phyloP scores from a whole-genome alignment of 2,329 filamentous ascomycete genomes.

The Eutypa lata region DNA sequence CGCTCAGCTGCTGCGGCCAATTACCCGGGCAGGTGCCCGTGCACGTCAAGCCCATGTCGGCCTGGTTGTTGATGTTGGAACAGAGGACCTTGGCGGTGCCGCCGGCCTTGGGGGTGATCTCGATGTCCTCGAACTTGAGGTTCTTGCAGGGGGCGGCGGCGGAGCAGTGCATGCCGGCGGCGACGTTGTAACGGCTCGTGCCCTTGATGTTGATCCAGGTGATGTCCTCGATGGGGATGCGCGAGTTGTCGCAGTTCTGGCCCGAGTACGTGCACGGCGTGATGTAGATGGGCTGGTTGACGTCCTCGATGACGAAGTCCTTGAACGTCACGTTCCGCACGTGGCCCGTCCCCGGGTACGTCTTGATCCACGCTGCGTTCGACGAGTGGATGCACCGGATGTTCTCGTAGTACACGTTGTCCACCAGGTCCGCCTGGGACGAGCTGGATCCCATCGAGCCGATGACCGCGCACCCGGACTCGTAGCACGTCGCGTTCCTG shows the following conservation, averaged over 20 bases:
- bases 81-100: slow-evolving; percentile 39
- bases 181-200: slow-evolving; percentile 46
- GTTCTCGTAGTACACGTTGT: slow-evolving; percentile 36
- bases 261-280: slow-evolving; percentile 42
- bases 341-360: slow-evolving; percentile 36
- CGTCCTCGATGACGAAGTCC: slow-evolving; percentile 36
- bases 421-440: slow-evolving; percentile 31
- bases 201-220: slow-evolving; percentile 49
- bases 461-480: slow-evolving; percentile 35
- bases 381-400: slow-evolving; percentile 34
- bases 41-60: slow-evolving; percentile 30
- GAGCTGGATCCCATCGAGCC: slow-evolving; percentile 34
- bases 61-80: slow-evolving; percentile 38
- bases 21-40: slow-evolving; percentile 34
- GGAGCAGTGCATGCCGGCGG: slow-evolving; percentile 43
- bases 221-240: slow-evolving; percentile 42
- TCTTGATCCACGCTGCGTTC: slow-evolving; percentile 42
- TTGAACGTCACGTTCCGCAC: slow-evolving; percentile 42
- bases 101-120: slow-evolving; percentile 41
- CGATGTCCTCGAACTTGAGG: slow-evolving; percentile 41
- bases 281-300: slow-evolving; percentile 48
- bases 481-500: slow-evolving; percentile 35
- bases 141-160: slow-evolving; percentile 39
- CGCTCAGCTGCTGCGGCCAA: slow-evolving; percentile 36
- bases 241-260: slow-evolving; percentile 35